Base-by-base conservation (phyloP, 1,284 basidiomycete species). In the Phlebopus sp. region DNA sequence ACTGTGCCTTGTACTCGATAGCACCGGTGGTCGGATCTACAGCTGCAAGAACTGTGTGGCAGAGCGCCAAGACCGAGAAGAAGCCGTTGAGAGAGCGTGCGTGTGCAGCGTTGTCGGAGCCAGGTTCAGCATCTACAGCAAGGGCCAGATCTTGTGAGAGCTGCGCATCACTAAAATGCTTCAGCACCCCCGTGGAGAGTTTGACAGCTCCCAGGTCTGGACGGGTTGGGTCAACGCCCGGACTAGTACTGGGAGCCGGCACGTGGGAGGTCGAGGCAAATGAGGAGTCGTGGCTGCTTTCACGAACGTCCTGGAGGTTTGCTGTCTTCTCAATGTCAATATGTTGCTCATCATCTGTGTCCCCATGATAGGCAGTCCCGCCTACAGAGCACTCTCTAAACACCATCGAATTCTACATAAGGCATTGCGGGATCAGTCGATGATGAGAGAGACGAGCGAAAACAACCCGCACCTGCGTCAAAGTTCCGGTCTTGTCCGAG, bases 401-500 rank as follows among this genome's bases (percentile, higher is more conserved):
- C 36, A 96, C 79, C 97, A 99, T 99, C 17, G 83, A 82, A 67
- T 99, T 98, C 81, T 97, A 74, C 34, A 25, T 15, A 25, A 18
- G 40, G 46, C 14, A 46, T 29, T 4, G 7, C 27, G 27, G 9
- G 8, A 29, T 29, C 10, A 11, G 27, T 29, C 8, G 9, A 29
- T 29, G 10, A 5, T 29, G 9, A 2, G 27, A 29, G 27, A 36
- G 35, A 25, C 6, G 27, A 1, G 23, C 30, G 15, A 15, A 31
- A 14, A 23, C 23, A 19, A 4, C 37, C 62, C 73, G 44, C 62
- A 78, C 85, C 74, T 89, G 87, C 0, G 97, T 99, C 47, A 98
- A 73, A 1, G 97, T 99, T 17, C 96, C 95, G 0, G 96, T 99
- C 75, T 99, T 99, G 75, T 99, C 96, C 17, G 90, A 92, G 66